Conservation (phyloP, 169 alveolate species). For the Babesia caballi region DNA sequence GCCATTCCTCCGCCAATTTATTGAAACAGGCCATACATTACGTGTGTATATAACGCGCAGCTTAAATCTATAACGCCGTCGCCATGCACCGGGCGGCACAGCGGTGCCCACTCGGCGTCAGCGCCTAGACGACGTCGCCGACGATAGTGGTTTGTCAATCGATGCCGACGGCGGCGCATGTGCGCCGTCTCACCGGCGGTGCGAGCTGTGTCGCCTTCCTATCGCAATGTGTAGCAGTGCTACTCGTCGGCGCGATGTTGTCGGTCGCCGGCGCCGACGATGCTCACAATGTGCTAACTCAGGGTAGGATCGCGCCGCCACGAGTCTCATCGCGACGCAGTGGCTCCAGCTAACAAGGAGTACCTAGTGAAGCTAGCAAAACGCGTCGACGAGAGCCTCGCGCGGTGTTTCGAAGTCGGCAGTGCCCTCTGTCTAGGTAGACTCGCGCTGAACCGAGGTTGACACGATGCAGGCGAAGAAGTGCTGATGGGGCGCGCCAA, state of each 20-base stretch:
- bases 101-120: not conserved
- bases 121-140: conserved; percentile 22
- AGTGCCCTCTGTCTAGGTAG: conserved; percentile 52
- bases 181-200: not conserved
- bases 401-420: conserved; percentile 36
- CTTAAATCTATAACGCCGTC: no score
- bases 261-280: not conserved
- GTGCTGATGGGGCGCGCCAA: conserved; percentile 10
- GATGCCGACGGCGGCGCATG: not conserved
- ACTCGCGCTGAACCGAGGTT: not conserved
- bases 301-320: not conserved
- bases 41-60: not conserved
- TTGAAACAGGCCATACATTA: no score
- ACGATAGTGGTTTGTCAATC: not conserved
- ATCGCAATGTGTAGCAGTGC: not conserved
- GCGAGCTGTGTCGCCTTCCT: not conserved
- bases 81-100: conserved; percentile 37
- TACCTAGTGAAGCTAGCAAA: conserved; percentile 21
- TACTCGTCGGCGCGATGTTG: not conserved
- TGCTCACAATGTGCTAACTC: not conserved
- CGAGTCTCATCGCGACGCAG: not conserved
- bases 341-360: not conserved
- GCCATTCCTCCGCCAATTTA: no score
- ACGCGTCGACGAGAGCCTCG: conserved; percentile 12
- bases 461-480: conserved; percentile 13